Base-by-base conservation (phyloP, 208 protist species). In the Crithidia expoeki region DNA sequence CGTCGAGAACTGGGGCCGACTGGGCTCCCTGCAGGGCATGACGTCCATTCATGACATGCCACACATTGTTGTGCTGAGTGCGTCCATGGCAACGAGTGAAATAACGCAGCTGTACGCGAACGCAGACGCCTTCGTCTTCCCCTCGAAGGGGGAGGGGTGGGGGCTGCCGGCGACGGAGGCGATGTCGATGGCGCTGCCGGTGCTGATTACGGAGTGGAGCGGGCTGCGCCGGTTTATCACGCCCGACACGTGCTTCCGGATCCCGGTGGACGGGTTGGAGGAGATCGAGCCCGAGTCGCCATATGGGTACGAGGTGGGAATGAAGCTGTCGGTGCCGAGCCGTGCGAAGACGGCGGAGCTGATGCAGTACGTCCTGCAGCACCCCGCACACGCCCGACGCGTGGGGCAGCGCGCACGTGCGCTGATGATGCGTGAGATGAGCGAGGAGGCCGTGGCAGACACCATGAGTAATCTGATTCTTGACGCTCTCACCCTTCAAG, bases 51-150 rank as follows among this genome's bases (percentile, higher is more conserved):
- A 14, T 0, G 55, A 79, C 34, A 68, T 82, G 12, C 86, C 86
- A 6, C 76, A 80, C 68, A 14, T 87, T 9, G 68, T 85, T 0
- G 60, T 93, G 34, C 58, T 80, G 19, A 49, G 44, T 27, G 66
- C 77, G 17, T n/a, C 36, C 0, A 0, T 76, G 16, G 44, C n/a
- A 4, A 36, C 17, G 6, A 17, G 16, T 0, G 30, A 71, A 27
- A 52, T 97, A 68, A 77, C 79, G 14, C 32, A 61, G 28, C 64
- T 98, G 63, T 98, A 97, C 74, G 58, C 57, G 7, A 70, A 72
- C 19, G 77, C 63, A 9, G 81, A 98, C 71, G 81, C 79, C n/a
- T 96, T 97, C 66, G 89, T 98, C 19, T 62, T 97, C 5, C 89
- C 96, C 4, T 86, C 74, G 14, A 80, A 86, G 23, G 94, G 86